Percentiles rank a stretch among this genome's conserved stretches.
These are phyloP conservation scores for Kwoniella shivajii DNA, from an alignment of 1,284 basidiomycete species.

Conservation along the genomic window DNA sequence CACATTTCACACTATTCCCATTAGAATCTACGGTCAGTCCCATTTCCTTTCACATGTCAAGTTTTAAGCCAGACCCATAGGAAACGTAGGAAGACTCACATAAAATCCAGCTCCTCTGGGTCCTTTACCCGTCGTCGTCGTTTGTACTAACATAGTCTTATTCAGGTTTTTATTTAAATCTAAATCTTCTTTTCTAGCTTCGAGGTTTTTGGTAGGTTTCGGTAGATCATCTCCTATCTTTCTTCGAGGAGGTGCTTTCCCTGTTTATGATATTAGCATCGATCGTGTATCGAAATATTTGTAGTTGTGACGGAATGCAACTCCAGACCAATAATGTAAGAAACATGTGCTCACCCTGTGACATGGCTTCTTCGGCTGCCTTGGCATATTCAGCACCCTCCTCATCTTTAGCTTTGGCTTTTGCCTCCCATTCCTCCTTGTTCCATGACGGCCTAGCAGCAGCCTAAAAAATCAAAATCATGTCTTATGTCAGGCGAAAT, in stretches of 20 bases:
- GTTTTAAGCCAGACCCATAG: too few relatives aligned
- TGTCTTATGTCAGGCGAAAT: background rate
- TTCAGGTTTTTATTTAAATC: slow-evolving; percentile 87
- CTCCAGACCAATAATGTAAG: background rate
- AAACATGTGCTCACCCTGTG: slow-evolving; percentile 68
- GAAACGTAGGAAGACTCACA: slow-evolving; percentile 48
- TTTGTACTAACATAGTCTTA: slow-evolving; percentile 82
- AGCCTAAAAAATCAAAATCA: slow-evolving; percentile 6
- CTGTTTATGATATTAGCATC: background rate
- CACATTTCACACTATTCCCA: slow-evolving; percentile 77
- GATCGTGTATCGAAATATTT: background rate
- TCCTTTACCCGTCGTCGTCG: slow-evolving; percentile 70
- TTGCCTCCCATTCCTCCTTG: slow-evolving; percentile 52
- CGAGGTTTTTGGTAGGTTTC: slow-evolving; percentile 85
- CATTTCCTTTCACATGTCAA: too few relatives aligned
- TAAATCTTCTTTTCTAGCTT: slow-evolving; percentile 75
- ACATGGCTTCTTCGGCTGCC: slow-evolving; percentile 57
- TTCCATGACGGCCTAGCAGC: slow-evolving; percentile 48
- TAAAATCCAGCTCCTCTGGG: slow-evolving; percentile 88
- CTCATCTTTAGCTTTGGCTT: slow-evolving; percentile 52
- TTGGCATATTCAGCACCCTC: slow-evolving; percentile 46
- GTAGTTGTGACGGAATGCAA: too few relatives aligned
- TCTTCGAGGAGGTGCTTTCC: slow-evolving; percentile 17
- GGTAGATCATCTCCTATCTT: slow-evolving; percentile 60
- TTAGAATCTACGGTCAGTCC: too few relatives aligned